Evolutionary conservation across 306 rosid genomes (phyloP).

Genomic region (Acmispon strigosus): DNA sequence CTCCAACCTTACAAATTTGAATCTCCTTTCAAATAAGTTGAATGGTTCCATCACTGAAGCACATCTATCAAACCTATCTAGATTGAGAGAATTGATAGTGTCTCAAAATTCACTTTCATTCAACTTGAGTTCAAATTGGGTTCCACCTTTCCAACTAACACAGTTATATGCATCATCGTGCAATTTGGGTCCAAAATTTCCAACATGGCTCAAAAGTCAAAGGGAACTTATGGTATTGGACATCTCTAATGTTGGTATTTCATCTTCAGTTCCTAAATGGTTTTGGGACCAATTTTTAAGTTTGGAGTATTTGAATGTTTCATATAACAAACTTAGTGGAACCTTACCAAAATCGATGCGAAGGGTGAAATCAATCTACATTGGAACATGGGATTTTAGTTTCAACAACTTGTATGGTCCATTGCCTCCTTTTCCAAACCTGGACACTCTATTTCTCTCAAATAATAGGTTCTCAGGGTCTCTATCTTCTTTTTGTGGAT

Average conservation of each 20-base stretch:
- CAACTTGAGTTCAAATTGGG: slow-evolving; percentile 14
- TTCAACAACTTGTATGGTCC: neutral
- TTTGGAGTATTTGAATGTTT: too few relatives aligned
- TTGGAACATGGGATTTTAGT: neutral
- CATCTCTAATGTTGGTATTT: neutral
- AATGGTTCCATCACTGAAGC: neutral
- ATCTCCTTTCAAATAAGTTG: slow-evolving; percentile 6
- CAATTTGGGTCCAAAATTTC: slow-evolving; percentile 26
- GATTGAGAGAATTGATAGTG: neutral
- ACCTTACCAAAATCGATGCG: neutral
- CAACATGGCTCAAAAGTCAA: slow-evolving; percentile 28
- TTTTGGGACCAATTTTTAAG: neutral
- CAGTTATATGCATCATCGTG: neutral
- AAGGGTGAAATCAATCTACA: too few relatives aligned
- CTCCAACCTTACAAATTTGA: neutral
- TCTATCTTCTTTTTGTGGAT: neutral
- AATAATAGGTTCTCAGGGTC: neutral
- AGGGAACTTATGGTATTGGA: neutral
- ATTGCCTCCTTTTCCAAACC: neutral
- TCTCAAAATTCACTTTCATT: slow-evolving; percentile 1
- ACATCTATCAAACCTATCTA: neutral
- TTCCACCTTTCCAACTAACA: slow-evolving; percentile 1
- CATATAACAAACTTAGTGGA: neutral
- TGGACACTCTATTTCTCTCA: neutral
- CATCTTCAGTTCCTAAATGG: slow-evolving; percentile 1